Conservation (phyloP, 192 early-diverging fungal species). For the Mortierella antarctica region DNA sequence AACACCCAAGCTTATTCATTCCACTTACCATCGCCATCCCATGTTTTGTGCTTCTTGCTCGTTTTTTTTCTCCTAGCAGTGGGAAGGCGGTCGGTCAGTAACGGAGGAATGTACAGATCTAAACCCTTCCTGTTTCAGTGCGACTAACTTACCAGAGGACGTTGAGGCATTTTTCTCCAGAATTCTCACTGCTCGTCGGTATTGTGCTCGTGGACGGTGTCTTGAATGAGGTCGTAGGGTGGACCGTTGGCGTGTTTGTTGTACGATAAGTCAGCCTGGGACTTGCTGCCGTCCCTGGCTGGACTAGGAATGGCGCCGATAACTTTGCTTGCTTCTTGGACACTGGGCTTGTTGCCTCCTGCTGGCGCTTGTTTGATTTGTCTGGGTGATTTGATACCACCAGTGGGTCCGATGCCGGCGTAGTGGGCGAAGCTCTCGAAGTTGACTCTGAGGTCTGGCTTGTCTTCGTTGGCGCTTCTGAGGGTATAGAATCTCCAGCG, state of each 20-base stretch:
- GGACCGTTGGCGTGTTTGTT: not conserved
- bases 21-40: slow-evolving; percentile 55
- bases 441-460: too few relatives aligned
- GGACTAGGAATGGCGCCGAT: too few relatives aligned
- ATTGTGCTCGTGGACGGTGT: not conserved
- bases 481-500: too few relatives aligned
- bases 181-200: not conserved
- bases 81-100: not conserved
- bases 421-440: too few relatives aligned
- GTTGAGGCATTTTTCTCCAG: slow-evolving; percentile 21
- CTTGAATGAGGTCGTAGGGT: not conserved
- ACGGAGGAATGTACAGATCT: not conserved
- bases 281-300: not conserved
- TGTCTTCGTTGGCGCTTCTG: too few relatives aligned
- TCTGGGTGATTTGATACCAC: too few relatives aligned
- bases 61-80: slow-evolving; percentile 34
- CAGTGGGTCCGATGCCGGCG: too few relatives aligned
- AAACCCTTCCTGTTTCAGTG: not conserved
- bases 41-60: slow-evolving; percentile 53
- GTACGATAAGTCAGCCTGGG: too few relatives aligned
- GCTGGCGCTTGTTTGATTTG: too few relatives aligned
- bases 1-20: not conserved
- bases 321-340: too few relatives aligned
- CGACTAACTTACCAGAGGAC: slow-evolving; percentile 21
- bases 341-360: too few relatives aligned